Conservation (phyloP, 768 basidiomycete species). For the Mycena sanguinolenta region DNA sequence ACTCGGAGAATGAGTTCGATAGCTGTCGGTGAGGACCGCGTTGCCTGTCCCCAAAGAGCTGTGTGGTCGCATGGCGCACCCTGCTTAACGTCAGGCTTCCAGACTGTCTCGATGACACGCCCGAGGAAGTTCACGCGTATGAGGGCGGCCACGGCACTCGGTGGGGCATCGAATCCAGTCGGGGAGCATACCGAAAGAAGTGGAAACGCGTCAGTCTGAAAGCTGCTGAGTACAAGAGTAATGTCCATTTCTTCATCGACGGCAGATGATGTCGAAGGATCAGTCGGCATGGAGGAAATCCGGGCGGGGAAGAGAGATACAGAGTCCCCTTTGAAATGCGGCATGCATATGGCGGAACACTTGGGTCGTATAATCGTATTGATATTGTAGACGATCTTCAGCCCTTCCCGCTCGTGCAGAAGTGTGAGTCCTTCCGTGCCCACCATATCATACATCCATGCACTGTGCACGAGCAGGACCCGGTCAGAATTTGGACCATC, state of each 20-base stretch:
- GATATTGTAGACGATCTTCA: slow-evolving; percentile 7
- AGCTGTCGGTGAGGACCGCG: slow-evolving; percentile 19
- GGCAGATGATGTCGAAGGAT: background rate
- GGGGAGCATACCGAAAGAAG: slow-evolving; percentile 29
- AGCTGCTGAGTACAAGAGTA: slow-evolving; percentile 12
- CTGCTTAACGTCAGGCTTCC: slow-evolving; percentile 35
- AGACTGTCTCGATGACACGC: slow-evolving; percentile 34
- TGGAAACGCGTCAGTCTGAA: slow-evolving; percentile 24
- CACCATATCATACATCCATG: background rate
- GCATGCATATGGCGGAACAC: slow-evolving; percentile 15
- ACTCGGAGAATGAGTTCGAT: slow-evolving; percentile 19
- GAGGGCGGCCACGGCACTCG: slow-evolving; percentile 30
- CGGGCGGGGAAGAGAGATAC: slow-evolving; percentile 8
- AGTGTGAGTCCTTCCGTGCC: background rate
- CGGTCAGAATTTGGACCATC: background rate
- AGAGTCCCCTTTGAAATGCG: slow-evolving; percentile 6
- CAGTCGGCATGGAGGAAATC: background rate
- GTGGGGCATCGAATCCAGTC: slow-evolving; percentile 18
- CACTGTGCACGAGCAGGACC: background rate
- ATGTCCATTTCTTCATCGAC: background rate
- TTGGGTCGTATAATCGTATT: background rate
- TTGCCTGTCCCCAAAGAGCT: slow-evolving; percentile 24
- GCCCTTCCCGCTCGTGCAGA: slow-evolving; percentile 4
- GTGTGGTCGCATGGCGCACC: slow-evolving; percentile 36
- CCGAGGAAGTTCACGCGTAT: slow-evolving; percentile 25